Percentiles rank a stretch among this genome's conserved stretches.
Conservation (phyloP, 192 early-diverging fungal species). For the Backusella circina region DNA sequence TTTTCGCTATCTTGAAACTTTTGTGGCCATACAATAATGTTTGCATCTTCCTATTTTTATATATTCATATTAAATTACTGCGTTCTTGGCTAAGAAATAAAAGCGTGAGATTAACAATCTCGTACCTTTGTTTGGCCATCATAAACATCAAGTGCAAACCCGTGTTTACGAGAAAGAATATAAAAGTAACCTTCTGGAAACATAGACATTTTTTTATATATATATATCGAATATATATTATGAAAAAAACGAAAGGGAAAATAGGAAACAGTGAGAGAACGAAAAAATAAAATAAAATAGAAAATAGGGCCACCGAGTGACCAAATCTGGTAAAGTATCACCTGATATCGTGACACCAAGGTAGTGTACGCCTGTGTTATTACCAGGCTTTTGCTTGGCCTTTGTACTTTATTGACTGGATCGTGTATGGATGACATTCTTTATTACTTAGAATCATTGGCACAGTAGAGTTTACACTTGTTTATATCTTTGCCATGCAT, state of each 20-base stretch:
- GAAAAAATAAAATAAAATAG: neutral
- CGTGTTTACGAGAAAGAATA: conserved; percentile 34
- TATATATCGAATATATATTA: neutral
- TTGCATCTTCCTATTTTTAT: conserved; percentile 19
- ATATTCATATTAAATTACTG: neutral
- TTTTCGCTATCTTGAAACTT: conserved; percentile 39
- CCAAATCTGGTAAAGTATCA: neutral
- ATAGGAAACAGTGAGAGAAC: neutral
- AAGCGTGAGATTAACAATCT: neutral
- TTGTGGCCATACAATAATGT: conserved; percentile 36
- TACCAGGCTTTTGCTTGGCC: neutral
- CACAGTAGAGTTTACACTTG: neutral
- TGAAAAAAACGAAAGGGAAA: neutral
- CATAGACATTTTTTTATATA: neutral
- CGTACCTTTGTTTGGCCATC: conserved; percentile 33
- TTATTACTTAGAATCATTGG: neutral
- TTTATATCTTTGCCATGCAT: neutral
- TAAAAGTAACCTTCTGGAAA: conserved; percentile 28
- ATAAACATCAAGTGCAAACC: conserved; percentile 32
- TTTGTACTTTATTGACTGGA: neutral
- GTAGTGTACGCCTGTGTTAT: neutral
- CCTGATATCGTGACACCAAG: neutral
- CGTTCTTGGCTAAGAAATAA: neutral
- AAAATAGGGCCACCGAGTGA: neutral
- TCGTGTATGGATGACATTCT: neutral